phyloP scores from a whole-genome alignment of 192 early-diverging fungal species.

The Pilobolus umbonatus region DNA sequence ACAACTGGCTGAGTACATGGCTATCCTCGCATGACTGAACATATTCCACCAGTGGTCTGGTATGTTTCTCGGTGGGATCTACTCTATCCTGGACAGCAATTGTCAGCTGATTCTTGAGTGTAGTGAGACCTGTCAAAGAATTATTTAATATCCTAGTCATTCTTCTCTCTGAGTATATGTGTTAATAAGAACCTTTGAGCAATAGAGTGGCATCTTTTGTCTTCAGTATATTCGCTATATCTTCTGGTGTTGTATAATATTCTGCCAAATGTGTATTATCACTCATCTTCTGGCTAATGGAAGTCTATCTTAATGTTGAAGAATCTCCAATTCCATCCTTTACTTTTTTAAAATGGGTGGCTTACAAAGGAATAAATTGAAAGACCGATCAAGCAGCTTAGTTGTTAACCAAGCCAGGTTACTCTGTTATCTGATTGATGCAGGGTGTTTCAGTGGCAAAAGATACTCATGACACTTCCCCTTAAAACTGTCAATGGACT shows the following conservation, averaged over 20 bases:
- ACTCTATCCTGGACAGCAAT: constrained; percentile 10
- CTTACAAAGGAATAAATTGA: no score
- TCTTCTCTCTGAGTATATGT: background rate
- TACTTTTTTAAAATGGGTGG: no score
- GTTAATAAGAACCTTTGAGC: constrained; percentile 1
- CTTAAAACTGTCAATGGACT: no score
- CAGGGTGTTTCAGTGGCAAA: no score
- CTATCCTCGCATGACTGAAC: constrained; percentile 57
- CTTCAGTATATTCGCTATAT: constrained; percentile 10
- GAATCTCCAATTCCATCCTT: no score
- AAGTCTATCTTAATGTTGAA: no score
- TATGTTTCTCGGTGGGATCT: constrained; percentile 26
- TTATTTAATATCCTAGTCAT: background rate
- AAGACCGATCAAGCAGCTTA: no score
- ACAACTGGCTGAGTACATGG: constrained; percentile 52
- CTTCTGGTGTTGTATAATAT: constrained; percentile 16
- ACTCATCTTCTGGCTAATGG: no score
- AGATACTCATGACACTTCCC: no score
- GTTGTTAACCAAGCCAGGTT: no score
- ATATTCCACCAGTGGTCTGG: constrained; percentile 42
- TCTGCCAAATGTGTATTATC: constrained; percentile 1
- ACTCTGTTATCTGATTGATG: no score
- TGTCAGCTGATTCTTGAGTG: constrained; percentile 17
- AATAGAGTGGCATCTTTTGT: constrained; percentile 8
- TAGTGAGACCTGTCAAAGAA: constrained; percentile 3